These are phyloP conservation scores for Sporothrix brunneoviolacea DNA, from an alignment of 2,329 filamentous ascomycete genomes.

Conservation along the genomic window DNA sequence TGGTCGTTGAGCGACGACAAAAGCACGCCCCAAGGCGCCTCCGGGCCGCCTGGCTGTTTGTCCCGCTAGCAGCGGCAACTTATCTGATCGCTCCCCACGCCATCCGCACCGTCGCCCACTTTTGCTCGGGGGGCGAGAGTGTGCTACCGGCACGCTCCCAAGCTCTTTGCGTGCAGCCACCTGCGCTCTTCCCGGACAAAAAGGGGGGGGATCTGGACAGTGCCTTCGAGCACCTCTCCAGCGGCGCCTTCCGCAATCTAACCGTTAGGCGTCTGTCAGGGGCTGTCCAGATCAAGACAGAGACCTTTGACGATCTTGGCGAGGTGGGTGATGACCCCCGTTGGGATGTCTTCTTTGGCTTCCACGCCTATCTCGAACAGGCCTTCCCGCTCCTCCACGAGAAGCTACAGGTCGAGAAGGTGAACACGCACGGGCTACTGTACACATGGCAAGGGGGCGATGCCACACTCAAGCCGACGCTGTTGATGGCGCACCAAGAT, in stretches of 20 bases:
- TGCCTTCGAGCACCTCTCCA: constrained; percentile 3
- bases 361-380: constrained; percentile 42
- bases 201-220: constrained; percentile 1
- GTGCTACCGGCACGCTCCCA: no score
- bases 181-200: constrained; percentile 9
- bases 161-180: constrained; percentile 12
- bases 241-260: constrained; percentile 20
- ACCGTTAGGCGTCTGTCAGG: constrained; percentile 24
- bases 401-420: constrained; percentile 41
- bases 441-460: constrained; percentile 52
- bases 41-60: no score
- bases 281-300: constrained; percentile 27
- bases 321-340: constrained; percentile 46
- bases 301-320: constrained; percentile 39
- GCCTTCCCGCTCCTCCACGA: constrained; percentile 47
- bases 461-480: constrained; percentile 42
- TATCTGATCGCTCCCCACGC: no score
- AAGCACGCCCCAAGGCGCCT: no score
- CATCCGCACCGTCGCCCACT: no score
- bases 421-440: constrained; percentile 53
- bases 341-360: constrained; percentile 52
- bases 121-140: no score
- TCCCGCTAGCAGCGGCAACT: no score
- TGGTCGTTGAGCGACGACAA: no score
- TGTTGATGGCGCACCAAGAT: constrained; percentile 59